A percentile compares a stretch with the other conserved stretches of the same genome.
These are phyloP conservation scores for Entomortierella beljakovae DNA, from an alignment of 192 early-diverging fungal genomes.

Conservation along the genomic window DNA sequence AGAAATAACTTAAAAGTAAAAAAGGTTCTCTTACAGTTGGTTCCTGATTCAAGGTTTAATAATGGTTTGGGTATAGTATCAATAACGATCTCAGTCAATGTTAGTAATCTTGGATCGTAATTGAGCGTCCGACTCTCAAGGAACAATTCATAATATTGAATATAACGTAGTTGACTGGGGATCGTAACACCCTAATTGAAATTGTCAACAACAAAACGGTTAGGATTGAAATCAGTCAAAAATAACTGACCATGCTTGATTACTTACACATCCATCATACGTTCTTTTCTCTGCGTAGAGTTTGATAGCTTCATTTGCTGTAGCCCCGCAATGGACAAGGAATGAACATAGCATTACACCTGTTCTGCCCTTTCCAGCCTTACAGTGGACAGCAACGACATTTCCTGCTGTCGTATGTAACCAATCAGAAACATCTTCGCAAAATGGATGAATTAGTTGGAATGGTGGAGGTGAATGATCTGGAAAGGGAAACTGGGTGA, in stretches of 20 bases:
- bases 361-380: slow-evolving; percentile 75
- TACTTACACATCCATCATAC: slow-evolving; percentile 56
- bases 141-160: slow-evolving; percentile 61
- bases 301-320: slow-evolving; percentile 57
- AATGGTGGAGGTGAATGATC: slow-evolving; percentile 70
- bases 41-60: slow-evolving; percentile 19
- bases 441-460: slow-evolving; percentile 57
- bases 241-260: too few species aligned
- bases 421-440: slow-evolving; percentile 63
- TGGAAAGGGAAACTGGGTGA: slow-evolving; percentile 61
- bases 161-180: slow-evolving; percentile 67
- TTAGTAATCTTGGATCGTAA: slow-evolving; percentile 26
- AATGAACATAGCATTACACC: slow-evolving; percentile 66
- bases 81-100: slow-evolving; percentile 38
- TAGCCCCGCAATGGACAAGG: slow-evolving; percentile 54
- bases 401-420: slow-evolving; percentile 49
- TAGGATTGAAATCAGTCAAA: too few species aligned
- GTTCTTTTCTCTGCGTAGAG: slow-evolving; percentile 61
- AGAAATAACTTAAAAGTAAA: too few species aligned
- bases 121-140: slow-evolving; percentile 34
- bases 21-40: slow-evolving; percentile 20
- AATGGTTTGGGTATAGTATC: slow-evolving; percentile 42
- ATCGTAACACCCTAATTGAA: slow-evolving; percentile 71
- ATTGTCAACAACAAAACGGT: too few species aligned
- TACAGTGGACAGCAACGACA: slow-evolving; percentile 70